Evolutionary conservation across 208 protist genomes (phyloP), one percentile per base, ranked within the genome.

Genomic region (Acanthamoeba polyphaga): DNA sequence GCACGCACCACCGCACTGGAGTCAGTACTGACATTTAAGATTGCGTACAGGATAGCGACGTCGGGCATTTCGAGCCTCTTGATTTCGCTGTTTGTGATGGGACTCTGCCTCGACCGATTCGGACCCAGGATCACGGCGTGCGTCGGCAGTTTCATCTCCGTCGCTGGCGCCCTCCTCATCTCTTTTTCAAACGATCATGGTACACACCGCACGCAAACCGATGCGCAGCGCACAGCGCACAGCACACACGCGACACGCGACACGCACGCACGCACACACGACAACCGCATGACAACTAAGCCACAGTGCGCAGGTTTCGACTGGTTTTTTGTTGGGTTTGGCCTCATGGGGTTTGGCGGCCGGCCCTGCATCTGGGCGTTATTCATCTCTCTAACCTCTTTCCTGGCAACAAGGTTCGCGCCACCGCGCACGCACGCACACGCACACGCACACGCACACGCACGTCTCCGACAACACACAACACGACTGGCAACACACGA

Each of bases 81-180:
- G 78, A 58, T 87, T 15, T 62, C 78, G 46, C 19, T 62, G 24
- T 87, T 87, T 53, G 78, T 87, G 34, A 87, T 87, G 78, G 78
- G 78, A 27, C 38, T 87, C 19, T 49, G 38, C n/a, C 78, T 87
- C 34, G 78, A 87, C 34, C 38, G 51, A 58, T 87, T 87, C 51
- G 78, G 78, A 51, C 78, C 78, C 15, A 53, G 32, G 32, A 27
- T 87, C 27, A 87, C 78, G 0, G 78, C 51, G 19, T 62, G 46
- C 78, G 24, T 53, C 1, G 78, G 78, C 78, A 87, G 17, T 58
- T 12, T 87, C 19, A 62, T 49, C 32, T 27, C 27, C 51, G 10
- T 87, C 13, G 0, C 13, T 17, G 78, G 78, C 27, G 29, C 51
- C 43, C 78, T 87, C 51, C 78, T 87, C 19, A 32, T 87, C 13